Evolutionary conservation across 805 yeast genomes (phyloP).

Genomic region (Starmerella powellii): DNA sequence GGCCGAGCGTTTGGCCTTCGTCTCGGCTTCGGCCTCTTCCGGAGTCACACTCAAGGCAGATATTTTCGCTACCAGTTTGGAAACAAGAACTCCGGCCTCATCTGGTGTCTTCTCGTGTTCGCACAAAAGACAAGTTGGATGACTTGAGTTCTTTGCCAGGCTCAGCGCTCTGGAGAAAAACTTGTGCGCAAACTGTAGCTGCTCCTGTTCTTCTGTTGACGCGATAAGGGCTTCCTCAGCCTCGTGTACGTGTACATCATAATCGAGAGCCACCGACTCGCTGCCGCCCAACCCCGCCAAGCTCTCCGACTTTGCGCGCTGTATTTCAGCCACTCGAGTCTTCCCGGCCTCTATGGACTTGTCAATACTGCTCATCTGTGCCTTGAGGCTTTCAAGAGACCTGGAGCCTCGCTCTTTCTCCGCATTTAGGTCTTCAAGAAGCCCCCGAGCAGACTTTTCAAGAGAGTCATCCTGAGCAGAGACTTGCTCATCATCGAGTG

Average conservation of each 20-base stretch:
- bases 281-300: not conserved
- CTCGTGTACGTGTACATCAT: constrained; percentile 30
- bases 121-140: constrained; percentile 61
- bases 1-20: constrained; percentile 14
- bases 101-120: constrained; percentile 45
- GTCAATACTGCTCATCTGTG: not conserved
- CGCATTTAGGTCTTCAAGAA: not conserved
- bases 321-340: too few species aligned
- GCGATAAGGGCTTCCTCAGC: constrained; percentile 50
- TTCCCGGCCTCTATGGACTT: too few species aligned
- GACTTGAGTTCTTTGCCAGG: constrained; percentile 45
- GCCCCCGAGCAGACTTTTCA: not conserved
- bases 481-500: not conserved
- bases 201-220: constrained; percentile 54
- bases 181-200: constrained; percentile 53
- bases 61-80: constrained; percentile 26
- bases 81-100: constrained; percentile 19
- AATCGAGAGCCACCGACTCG: constrained; percentile 18
- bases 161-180: constrained; percentile 61
- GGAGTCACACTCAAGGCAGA: constrained; percentile 29
- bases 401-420: not conserved
- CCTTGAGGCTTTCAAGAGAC: not conserved
- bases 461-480: too few species aligned
- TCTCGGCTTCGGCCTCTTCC: constrained; percentile 30
- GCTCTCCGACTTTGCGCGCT: not conserved